These are phyloP conservation scores for Leersia perrieri DNA, from an alignment of 176 grass and related monocot genomes.

Conservation along the genomic window DNA sequence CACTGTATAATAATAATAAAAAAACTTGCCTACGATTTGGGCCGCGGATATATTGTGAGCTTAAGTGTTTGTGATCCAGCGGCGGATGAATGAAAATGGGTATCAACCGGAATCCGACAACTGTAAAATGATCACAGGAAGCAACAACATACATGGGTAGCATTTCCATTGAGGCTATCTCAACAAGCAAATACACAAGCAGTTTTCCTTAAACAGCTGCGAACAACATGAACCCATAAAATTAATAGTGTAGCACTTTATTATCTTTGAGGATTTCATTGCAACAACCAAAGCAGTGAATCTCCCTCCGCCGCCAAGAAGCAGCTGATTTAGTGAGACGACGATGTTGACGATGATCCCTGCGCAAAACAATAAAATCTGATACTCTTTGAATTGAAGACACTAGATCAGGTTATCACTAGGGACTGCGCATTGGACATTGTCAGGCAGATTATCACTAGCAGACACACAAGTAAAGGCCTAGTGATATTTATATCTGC, in stretches of 20 bases:
- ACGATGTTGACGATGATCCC: neutral
- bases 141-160: neutral
- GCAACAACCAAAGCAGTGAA: neutral
- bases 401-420: neutral
- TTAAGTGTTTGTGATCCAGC: too few relatives aligned
- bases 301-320: neutral
- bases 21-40: too few relatives aligned
- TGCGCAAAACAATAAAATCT: neutral
- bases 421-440: neutral
- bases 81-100: too few relatives aligned
- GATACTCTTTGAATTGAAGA: neutral
- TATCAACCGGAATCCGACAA: neutral
- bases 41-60: too few relatives aligned
- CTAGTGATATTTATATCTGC: neutral
- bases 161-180: neutral
- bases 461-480: neutral
- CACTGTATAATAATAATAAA: too few relatives aligned
- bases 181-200: slow-evolving; percentile 8
- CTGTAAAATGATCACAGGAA: neutral
- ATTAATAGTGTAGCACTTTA: slow-evolving; percentile 25
- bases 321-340: slow-evolving; percentile 20
- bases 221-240: slow-evolving; percentile 21
- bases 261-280: slow-evolving; percentile 14
- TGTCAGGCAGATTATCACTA: neutral
- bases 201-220: slow-evolving; percentile 14